A percentile compares a stretch with the other conserved stretches of the same genome.
Evolutionary conservation across 2,329 filamentous ascomycete genomes (phyloP).

Genomic region (Ceratocystis papillata): DNA sequence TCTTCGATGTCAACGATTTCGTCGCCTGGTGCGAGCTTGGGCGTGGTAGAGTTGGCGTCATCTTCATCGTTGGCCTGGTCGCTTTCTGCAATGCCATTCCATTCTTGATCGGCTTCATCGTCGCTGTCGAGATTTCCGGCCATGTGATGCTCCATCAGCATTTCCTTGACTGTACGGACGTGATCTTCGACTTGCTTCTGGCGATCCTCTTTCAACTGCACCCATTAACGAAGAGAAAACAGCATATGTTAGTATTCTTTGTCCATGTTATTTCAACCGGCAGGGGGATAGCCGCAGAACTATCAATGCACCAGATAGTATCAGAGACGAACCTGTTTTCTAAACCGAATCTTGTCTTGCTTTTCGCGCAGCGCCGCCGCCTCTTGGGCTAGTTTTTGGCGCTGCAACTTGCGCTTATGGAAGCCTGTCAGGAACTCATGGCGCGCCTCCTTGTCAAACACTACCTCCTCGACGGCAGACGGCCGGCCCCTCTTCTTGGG

Average conservation of each 20-base stretch:
- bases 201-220: constrained; percentile 70
- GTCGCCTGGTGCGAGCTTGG: constrained; percentile 36
- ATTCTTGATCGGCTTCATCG: constrained; percentile 37
- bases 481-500: constrained; percentile 56
- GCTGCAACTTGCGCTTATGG: constrained; percentile 84
- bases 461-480: constrained; percentile 62
- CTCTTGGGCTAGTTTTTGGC: constrained; percentile 76
- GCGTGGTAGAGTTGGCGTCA: constrained; percentile 27
- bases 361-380: constrained; percentile 64
- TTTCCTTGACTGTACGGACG: constrained; percentile 61
- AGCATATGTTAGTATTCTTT: neutral
- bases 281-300: neutral
- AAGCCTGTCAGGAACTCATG: constrained; percentile 89
- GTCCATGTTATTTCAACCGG: neutral
- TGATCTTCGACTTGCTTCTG: constrained; percentile 73
- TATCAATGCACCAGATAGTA: neutral
- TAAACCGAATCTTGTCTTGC: constrained; percentile 61
- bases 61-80: constrained; percentile 31
- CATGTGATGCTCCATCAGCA: constrained; percentile 53
- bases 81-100: constrained; percentile 53
- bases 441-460: constrained; percentile 69
- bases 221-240: neutral
- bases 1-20: constrained; percentile 66
- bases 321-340: constrained; percentile 56
- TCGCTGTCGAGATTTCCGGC: constrained; percentile 35